phyloP scores from a whole-genome alignment of 1,139 yeast genomes.

The Debaryomyces sp. region DNA sequence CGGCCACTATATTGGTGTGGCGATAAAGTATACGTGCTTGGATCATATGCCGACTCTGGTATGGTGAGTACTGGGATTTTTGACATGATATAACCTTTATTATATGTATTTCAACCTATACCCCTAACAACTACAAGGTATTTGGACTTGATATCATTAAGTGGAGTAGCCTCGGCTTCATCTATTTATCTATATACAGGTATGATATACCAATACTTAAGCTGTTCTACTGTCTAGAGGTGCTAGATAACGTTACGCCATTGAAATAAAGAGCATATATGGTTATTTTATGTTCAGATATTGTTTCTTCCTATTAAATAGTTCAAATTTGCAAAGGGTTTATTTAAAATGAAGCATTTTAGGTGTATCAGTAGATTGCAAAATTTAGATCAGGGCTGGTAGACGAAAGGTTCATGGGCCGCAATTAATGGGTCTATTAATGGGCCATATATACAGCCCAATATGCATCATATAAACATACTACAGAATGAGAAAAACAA shows the following conservation, averaged over 20 bases:
- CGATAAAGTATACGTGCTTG: slow-evolving; percentile 24
- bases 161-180: not conserved
- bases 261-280: too few species aligned
- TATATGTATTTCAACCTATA: not conserved
- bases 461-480: too few species aligned
- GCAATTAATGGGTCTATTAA: too few species aligned
- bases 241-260: too few species aligned
- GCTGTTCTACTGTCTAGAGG: not conserved
- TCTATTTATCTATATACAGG: not conserved
- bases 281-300: too few species aligned
- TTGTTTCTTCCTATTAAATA: too few species aligned
- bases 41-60: slow-evolving; percentile 48
- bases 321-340: too few species aligned
- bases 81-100: slow-evolving; percentile 4
- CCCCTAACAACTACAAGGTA: not conserved
- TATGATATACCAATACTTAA: not conserved
- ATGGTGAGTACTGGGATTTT: slow-evolving; percentile 41
- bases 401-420: too few species aligned
- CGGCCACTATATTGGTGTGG: slow-evolving; percentile 14
- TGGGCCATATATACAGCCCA: too few species aligned
- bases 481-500: too few species aligned
- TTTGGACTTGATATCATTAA: not conserved
- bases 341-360: too few species aligned
- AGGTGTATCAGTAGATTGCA: too few species aligned
- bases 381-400: not conserved